Conservation (phyloP, 306 rosid genomes). For the Cyamopsis tetragonoloba region DNA sequence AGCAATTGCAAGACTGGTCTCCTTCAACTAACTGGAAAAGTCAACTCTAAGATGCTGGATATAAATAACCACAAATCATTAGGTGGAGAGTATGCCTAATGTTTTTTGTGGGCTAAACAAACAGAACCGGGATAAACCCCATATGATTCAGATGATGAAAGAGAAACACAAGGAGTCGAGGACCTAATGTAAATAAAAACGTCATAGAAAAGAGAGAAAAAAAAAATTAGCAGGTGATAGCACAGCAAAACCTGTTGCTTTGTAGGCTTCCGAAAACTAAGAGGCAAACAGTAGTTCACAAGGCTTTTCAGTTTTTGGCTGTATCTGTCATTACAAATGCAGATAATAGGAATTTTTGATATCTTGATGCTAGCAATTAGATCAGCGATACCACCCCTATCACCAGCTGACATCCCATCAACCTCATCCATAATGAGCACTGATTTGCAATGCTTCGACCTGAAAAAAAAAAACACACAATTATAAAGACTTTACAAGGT, state of each 20-base stretch:
- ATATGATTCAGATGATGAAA: background rate
- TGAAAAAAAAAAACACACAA: slow-evolving; percentile 50
- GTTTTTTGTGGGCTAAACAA: slow-evolving; percentile 5
- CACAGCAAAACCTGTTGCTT: slow-evolving; percentile 75
- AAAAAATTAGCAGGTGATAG: background rate
- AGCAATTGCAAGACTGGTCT: background rate
- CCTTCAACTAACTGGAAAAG: background rate
- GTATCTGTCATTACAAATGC: slow-evolving; percentile 97
- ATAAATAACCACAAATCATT: slow-evolving; percentile 8
- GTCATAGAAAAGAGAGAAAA: background rate
- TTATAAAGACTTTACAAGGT: slow-evolving; percentile 15
- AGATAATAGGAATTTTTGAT: slow-evolving; percentile 90
- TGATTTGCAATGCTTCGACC: slow-evolving; percentile 65
- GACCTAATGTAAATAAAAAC: background rate
- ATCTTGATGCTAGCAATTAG: slow-evolving; percentile 89
- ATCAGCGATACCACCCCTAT: slow-evolving; percentile 97
- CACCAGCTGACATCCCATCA: slow-evolving; percentile 99
- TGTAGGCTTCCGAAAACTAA: slow-evolving; percentile 86
- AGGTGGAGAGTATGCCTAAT: background rate
- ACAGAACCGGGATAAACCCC: slow-evolving; percentile 11
- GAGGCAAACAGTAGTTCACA: slow-evolving; percentile 86
- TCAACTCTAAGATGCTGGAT: background rate
- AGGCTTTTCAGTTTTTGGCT: slow-evolving; percentile 97
- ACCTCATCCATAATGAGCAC: slow-evolving; percentile 99
- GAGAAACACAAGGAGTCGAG: slow-evolving; percentile 13